Base-by-base conservation (phyloP, 495 filamentous ascomycete species). In the Podospora comata region DNA sequence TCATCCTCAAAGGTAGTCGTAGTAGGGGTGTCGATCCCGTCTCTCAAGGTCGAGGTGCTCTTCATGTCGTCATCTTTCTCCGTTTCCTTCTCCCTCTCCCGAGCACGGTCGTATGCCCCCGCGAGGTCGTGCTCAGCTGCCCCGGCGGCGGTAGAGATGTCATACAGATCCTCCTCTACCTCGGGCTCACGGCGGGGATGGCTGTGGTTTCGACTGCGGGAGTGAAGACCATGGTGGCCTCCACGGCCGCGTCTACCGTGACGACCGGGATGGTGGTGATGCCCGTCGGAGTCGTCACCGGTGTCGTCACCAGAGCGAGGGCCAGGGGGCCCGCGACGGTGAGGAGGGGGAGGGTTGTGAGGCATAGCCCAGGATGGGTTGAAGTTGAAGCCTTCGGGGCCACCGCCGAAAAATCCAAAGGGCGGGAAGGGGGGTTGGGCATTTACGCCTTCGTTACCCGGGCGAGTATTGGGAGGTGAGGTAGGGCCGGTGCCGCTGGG, bases 41-140 rank as follows among this genome's bases (percentile, higher is more conserved):
- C 73, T 11, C 13, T 48, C 39, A 48, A 48, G 6, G 39, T 48
- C 39, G 39, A 48, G 9, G 55, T 64, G 32, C 9, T 19, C 55
- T 58, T 26, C 7, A 26, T 4, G 23, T 19, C 55, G 4, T 19
- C 55, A 58, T 19, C n/a, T 2, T 20, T 26, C 55, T 5, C n/a
- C 2, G 15, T 4, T 9, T 18, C 16, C 54, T 56, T 58, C 23
- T 62, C 28, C 68, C 63, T 23, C 63, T n/a, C 28, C 27, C 34
- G 5, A 39, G 39, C 39, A 48, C 39, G 39, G 20, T 20, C 26
- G 28, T 6, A 39, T 3, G 28, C 44, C 62, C 58, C 66, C 9
- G 64, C 7, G 13, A 72, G 66, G 9, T 73, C 70, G 15, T 59
- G 60, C 61, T 75, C 72, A 34, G 66, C 68, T n/a, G 59, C 68